Percentiles rank a stretch among this genome's conserved stretches.
Conservation (phyloP, 2,329 filamentous ascomycete species). For the Rutstroemia sydowiana region DNA sequence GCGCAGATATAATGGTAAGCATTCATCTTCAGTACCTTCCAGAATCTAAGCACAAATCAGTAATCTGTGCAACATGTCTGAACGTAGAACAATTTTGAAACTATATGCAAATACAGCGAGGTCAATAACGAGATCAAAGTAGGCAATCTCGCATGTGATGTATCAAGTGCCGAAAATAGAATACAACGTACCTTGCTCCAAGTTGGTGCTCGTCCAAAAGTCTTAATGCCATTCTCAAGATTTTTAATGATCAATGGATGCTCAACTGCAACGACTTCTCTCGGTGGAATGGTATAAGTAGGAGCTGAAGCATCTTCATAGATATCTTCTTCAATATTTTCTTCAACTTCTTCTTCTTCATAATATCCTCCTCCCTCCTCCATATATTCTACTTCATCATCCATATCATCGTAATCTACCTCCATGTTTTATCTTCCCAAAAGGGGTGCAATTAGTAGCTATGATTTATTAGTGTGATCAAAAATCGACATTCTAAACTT, state of each 20-base stretch:
- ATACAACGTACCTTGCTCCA: constrained; percentile 26
- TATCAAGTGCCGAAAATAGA: neutral
- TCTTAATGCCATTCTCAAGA: constrained; percentile 54
- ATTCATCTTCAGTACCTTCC: constrained; percentile 37
- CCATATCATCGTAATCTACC: neutral
- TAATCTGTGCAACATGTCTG: neutral
- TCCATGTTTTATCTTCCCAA: neutral
- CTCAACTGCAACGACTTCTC: constrained; percentile 53
- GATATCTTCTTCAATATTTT: neutral
- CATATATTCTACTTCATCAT: constrained; percentile 1
- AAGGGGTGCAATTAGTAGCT: neutral
- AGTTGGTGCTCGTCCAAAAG: constrained; percentile 40
- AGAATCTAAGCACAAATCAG: constrained; percentile 34
- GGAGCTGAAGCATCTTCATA: constrained; percentile 27
- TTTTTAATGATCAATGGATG: constrained; percentile 61
- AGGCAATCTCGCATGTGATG: neutral
- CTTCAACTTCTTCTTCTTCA: neutral
- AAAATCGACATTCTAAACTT: too few species aligned
- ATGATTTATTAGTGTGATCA: neutral
- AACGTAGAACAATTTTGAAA: neutral
- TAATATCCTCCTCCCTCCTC: neutral
- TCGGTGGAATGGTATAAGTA: constrained; percentile 43
- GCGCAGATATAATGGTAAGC: constrained; percentile 65
- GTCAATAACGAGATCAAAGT: neutral
- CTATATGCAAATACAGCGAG: neutral